Evolutionary conservation across 129 eudicot species (phyloP), one percentile per base, ranked within the genome.

Genomic region (Lactuca saligna): DNA sequence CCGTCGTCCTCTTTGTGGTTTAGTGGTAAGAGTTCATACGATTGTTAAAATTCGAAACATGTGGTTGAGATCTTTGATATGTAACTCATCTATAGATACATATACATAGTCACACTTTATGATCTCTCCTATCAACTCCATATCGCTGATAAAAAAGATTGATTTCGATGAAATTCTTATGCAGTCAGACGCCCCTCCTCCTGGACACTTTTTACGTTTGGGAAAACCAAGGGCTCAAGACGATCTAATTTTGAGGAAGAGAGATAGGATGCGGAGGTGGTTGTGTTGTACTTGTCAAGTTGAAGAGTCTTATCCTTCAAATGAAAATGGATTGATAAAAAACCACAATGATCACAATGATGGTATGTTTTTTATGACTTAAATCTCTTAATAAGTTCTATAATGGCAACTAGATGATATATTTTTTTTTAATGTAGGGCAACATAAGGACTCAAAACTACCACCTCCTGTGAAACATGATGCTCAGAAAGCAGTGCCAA

Each of bases 191-290:
- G 76, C 82, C 13, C 95, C 84, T 17, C 82, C 85, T 59, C 83
- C 87, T 60, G 84, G 91, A 72, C 65, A 81, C 82, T 79, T 91
- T 91, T 68, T 71, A 60, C 86, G 74, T 32, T 67, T 86, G 86
- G 83, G 83, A 70, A 78, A 75, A 72, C 74, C 48, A 57, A 82
- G 86, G 66, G 79, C 88, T 70, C 72, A 82, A 61, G 89, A 82
- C 82, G 80, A 84, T 80, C 71, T 80, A 79, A 70, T 76, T 72
- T 72, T 86, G 83, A 82, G 82, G 68, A 86, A 80, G 83, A 86
- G 80, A 78, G 78, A 78, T 77, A 86, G 90, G 83, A 89, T 86
- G 96, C 90, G 90, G 42, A 86, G 87, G 86, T 89, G 96, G 96
- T 55, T 89, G 76, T 89, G 96, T 69, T 89, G 96, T 73, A 80